Conservation (phyloP, 768 basidiomycete species). For the Leccinellum luteum region DNA sequence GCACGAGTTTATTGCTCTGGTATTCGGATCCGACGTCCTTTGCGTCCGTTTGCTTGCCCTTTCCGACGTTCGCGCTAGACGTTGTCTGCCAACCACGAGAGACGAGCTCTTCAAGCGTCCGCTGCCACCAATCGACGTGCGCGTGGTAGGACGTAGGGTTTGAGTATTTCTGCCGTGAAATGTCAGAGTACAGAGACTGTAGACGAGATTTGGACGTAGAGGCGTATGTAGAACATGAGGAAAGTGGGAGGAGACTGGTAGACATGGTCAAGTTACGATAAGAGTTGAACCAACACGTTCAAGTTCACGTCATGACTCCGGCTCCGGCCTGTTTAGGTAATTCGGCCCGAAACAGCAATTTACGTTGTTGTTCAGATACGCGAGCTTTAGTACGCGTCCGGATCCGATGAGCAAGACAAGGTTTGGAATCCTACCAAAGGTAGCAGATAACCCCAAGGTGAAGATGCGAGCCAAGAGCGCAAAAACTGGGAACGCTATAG, state of each 20-base stretch:
- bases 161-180: constrained; percentile 76
- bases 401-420: too few species aligned
- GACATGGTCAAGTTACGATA: constrained; percentile 15
- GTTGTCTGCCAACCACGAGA: constrained; percentile 50
- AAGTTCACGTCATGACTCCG: too few species aligned
- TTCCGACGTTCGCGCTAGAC: constrained; percentile 6
- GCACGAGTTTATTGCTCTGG: constrained; percentile 51
- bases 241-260: constrained; percentile 12
- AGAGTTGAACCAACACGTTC: neutral
- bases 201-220: constrained; percentile 47
- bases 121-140: constrained; percentile 87
- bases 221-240: constrained; percentile 27
- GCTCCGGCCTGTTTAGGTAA: neutral
- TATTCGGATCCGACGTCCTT: constrained; percentile 8
- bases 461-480: neutral
- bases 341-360: neutral
- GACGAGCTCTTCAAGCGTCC: constrained; percentile 60
- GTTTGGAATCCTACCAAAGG: too few species aligned
- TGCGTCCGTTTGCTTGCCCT: constrained; percentile 9
- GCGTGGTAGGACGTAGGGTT: constrained; percentile 82
- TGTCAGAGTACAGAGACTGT: constrained; percentile 84
- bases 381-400: too few species aligned
- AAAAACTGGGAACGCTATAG: too few species aligned
- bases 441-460: neutral
- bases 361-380: too few species aligned